Percentiles rank a stretch among this genome's conserved stretches.
Conservation (phyloP, 2,329 filamentous ascomycete species). For the Penicillium occitanis region DNA sequence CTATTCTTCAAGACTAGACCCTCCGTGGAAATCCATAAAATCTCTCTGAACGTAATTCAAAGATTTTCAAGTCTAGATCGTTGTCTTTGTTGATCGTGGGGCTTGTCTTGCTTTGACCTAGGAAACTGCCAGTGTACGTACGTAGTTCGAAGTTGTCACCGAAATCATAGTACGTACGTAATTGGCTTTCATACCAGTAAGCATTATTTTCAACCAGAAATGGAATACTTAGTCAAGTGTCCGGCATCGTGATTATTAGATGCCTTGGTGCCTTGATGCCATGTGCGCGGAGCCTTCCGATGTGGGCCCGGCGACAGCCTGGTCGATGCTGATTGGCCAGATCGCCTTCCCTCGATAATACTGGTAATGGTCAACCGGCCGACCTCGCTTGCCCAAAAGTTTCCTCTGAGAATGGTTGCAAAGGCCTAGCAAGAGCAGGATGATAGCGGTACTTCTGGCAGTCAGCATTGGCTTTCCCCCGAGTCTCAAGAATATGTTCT, state of each 20-base stretch:
- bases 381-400: not conserved
- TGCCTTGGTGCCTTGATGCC: constrained; percentile 2
- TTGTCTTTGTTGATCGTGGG: constrained; percentile 9
- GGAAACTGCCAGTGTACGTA: not conserved
- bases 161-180: not conserved
- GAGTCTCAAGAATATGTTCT: not conserved
- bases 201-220: not conserved
- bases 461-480: too few species aligned
- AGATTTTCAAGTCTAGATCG: not conserved
- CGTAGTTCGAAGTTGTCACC: not conserved
- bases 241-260: not conserved
- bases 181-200: not conserved
- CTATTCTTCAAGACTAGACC: not conserved
- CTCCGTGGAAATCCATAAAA: not conserved
- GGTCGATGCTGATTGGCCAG: not conserved
- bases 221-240: not conserved
- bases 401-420: too few species aligned
- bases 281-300: not conserved
- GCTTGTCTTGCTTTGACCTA: not conserved
- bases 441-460: not conserved
- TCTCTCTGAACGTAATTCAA: not conserved
- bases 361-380: not conserved
- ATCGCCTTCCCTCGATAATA: not conserved
- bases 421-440: too few species aligned
- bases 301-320: not conserved